These are phyloP conservation scores for Teratosphaeria destructans DNA, from an alignment of 2,329 filamentous ascomycete genomes.

Conservation along the genomic window DNA sequence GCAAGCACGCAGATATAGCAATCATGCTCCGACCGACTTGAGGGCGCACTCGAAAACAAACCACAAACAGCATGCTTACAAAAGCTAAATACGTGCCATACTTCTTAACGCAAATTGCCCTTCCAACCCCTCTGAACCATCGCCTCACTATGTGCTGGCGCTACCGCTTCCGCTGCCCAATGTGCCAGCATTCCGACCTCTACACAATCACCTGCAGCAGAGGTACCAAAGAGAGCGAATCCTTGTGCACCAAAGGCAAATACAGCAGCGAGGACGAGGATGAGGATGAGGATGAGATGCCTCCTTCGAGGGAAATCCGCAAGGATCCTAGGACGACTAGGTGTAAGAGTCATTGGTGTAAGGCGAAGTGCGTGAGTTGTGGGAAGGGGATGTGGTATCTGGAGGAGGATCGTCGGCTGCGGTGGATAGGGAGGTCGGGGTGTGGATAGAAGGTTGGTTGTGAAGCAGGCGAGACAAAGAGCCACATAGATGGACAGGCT, in stretches of 20 bases:
- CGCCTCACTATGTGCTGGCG: neutral
- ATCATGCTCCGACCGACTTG: too few relatives aligned
- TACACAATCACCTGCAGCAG: neutral
- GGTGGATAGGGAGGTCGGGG: neutral
- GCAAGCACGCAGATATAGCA: too few relatives aligned
- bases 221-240: neutral
- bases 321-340: neutral
- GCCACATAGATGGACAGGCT: too few relatives aligned
- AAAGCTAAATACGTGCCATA: neutral
- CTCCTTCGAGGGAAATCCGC: neutral
- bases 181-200: neutral
- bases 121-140: neutral
- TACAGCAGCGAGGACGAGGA: neutral
- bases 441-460: neutral
- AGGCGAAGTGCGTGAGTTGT: neutral
- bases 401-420: neutral
- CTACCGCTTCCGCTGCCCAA: neutral
- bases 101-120: neutral
- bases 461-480: neutral
- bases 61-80: too few relatives aligned
- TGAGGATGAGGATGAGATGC: neutral
- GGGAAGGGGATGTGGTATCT: neutral
- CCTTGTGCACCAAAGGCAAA: neutral
- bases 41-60: too few relatives aligned
- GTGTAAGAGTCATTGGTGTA: neutral